A percentile compares a stretch with the other conserved stretches of the same genome.
These are phyloP conservation scores for Daldinia childiae DNA, from an alignment of 495 filamentous ascomycete species.

Conservation along the genomic window DNA sequence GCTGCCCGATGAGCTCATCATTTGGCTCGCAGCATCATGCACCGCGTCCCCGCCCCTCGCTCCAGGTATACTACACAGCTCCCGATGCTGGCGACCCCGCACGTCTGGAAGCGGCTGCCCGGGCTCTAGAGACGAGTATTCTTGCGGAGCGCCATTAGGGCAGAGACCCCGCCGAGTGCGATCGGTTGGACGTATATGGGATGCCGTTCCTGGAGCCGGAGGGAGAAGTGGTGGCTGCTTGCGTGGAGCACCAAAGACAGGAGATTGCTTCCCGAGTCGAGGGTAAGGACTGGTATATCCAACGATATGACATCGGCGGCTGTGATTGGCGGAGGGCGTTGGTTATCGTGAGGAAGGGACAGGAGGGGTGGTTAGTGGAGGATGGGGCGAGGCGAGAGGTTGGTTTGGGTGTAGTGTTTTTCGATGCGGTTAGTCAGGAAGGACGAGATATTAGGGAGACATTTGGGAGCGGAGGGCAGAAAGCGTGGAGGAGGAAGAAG, in stretches of 20 bases:
- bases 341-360: background rate
- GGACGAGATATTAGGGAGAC: background rate
- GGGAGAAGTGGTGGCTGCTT: background rate
- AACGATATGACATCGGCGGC: background rate
- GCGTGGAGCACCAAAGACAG: background rate
- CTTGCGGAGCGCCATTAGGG: background rate
- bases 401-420: background rate
- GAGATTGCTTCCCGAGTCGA: background rate
- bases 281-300: background rate
- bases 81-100: background rate
- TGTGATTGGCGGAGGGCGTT: background rate
- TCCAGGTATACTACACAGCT: background rate
- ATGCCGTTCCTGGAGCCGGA: background rate
- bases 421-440: background rate
- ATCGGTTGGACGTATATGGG: background rate
- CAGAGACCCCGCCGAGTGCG: background rate
- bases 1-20: background rate
- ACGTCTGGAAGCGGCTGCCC: background rate
- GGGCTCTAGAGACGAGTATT: background rate
- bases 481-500: background rate
- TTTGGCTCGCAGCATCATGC: background rate
- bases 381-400: background rate
- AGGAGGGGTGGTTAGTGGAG: background rate
- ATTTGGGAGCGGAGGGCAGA: background rate
- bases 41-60: background rate